Evolutionary conservation across 169 alveolate species (phyloP).

Genomic region (Babesia bovis): DNA sequence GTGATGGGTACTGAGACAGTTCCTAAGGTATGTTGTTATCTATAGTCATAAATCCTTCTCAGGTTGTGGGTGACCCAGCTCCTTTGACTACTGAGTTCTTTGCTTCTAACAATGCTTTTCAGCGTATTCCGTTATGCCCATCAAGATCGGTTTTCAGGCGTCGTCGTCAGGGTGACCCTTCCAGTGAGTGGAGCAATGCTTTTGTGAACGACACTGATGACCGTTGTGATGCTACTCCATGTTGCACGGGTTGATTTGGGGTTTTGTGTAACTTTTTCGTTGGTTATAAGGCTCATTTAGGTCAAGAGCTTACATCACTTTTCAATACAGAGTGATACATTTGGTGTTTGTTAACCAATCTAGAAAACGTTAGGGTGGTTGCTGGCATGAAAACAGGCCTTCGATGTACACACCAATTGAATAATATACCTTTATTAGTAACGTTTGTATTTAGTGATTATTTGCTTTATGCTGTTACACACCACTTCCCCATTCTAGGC

Average conservation of each 20-base stretch:
- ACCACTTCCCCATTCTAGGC: conserved; percentile 27
- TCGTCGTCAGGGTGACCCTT: conserved; percentile 76
- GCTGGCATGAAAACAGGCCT: no score
- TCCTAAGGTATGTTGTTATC: conserved; percentile 1
- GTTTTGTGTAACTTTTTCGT: not conserved
- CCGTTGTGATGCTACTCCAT: conserved; percentile 23
- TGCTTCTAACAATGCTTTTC: conserved; percentile 52
- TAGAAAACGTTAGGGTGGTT: no score
- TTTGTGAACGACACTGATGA: conserved; percentile 60
- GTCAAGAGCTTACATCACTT: no score
- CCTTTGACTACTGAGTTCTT: conserved; percentile 59
- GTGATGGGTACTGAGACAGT: conserved; percentile 12
- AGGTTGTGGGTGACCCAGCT: not conserved
- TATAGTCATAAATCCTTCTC: not conserved
- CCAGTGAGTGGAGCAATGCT: conserved; percentile 84
- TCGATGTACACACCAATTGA: no score
- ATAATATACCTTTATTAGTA: not conserved
- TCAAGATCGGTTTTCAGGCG: conserved; percentile 71
- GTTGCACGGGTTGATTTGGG: conserved; percentile 19
- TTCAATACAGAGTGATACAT: no score
- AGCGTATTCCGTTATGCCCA: conserved; percentile 52
- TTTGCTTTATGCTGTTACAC: conserved; percentile 11
- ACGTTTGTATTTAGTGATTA: not conserved
- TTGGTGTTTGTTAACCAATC: no score
- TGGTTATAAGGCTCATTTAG: no score